Percentiles rank a stretch among this genome's conserved stretches.
Evolutionary conservation across 2,329 filamentous ascomycete species (phyloP).

Genomic region (Escovopsis sp.): DNA sequence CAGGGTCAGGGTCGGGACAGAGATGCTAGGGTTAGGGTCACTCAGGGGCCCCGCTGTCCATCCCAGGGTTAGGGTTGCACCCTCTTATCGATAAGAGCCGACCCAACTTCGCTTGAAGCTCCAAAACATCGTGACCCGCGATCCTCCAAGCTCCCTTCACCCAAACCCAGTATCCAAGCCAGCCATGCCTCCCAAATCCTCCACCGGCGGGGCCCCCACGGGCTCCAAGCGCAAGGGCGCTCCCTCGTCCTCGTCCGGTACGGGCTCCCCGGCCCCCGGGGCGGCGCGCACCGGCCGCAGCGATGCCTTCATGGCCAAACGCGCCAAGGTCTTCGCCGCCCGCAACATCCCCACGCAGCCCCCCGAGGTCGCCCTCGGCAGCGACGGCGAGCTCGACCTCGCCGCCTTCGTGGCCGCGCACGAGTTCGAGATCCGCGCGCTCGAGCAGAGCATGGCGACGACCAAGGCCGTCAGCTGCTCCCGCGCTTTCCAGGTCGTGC

Average conservation of each 20-base stretch:
- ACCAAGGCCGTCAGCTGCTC: constrained; percentile 47
- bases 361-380: constrained; percentile 33
- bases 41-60: too few relatives aligned
- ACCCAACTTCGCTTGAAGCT: too few relatives aligned
- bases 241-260: too few relatives aligned
- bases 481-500: constrained; percentile 82
- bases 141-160: constrained; percentile 1
- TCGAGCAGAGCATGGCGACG: constrained; percentile 67
- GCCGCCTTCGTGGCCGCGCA: constrained; percentile 71
- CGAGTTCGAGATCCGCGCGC: constrained; percentile 74
- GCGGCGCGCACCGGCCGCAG: constrained; percentile 10
- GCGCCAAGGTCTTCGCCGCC: constrained; percentile 30
- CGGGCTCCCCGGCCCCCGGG: too few relatives aligned
- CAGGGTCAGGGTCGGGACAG: too few relatives aligned
- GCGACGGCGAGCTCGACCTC: constrained; percentile 69
- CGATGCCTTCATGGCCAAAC: constrained; percentile 22
- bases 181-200: constrained; percentile 11
- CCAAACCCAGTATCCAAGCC: too few relatives aligned
- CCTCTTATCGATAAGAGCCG: constrained; percentile 5
- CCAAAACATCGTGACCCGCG: too few relatives aligned
- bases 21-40: too few relatives aligned
- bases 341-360: constrained; percentile 35
- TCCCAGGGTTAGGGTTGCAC: too few relatives aligned
- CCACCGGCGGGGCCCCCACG: constrained; percentile 12
- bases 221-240: constrained; percentile 14